phyloP scores from a whole-genome alignment of 257 asterid species.

The Nicotiana paniculata region DNA sequence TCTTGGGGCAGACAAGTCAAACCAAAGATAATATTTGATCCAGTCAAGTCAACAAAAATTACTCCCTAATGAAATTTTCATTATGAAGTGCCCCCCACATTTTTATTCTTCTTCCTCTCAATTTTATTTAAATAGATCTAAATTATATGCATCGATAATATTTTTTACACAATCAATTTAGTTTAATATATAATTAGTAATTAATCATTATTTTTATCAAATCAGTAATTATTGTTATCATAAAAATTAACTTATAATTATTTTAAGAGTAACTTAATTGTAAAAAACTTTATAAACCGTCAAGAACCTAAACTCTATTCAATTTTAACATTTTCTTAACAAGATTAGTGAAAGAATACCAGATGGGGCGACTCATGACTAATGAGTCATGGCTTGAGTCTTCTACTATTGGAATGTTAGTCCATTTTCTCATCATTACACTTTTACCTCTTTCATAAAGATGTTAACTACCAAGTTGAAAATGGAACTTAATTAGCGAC shows the following conservation, averaged over 20 bases:
- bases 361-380: not conserved
- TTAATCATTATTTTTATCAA: not conserved
- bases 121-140: not conserved
- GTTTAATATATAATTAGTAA: not conserved
- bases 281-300: not conserved
- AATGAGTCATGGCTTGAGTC: not conserved
- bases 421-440: constrained; percentile 5
- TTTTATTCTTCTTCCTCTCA: not conserved
- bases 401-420: not conserved
- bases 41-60: constrained; percentile 6
- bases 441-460: not conserved
- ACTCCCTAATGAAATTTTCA: not conserved
- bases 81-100: not conserved
- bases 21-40: not conserved
- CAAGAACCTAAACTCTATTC: not conserved
- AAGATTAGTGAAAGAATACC: not conserved
- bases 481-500: not conserved
- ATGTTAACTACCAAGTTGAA: constrained; percentile 7
- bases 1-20: not conserved
- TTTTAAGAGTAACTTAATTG: not conserved
- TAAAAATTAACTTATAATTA: not conserved
- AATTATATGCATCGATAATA: not conserved
- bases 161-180: not conserved
- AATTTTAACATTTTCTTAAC: not conserved
- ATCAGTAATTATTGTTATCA: not conserved